phyloP scores from a whole-genome alignment of 1,284 basidiomycete species.

The Pholiota adiposa region DNA sequence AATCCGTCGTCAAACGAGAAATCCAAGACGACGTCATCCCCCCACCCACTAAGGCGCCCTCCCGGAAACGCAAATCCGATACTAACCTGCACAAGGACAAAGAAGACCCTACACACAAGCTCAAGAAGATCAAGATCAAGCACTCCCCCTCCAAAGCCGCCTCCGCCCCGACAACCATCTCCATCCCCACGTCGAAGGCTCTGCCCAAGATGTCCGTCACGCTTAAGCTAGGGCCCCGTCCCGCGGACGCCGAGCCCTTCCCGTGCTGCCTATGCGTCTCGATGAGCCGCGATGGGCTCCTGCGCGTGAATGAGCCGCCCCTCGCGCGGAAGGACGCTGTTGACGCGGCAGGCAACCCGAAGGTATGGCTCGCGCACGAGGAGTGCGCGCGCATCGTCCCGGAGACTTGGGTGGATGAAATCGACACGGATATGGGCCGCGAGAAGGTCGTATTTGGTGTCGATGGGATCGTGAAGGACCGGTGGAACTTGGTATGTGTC shows the following conservation, averaged over 20 bases:
- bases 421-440: constrained; percentile 42
- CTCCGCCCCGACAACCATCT: constrained; percentile 14
- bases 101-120: constrained; percentile 27
- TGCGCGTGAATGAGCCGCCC: constrained; percentile 74
- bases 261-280: constrained; percentile 87
- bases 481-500: constrained; percentile 84
- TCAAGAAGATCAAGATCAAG: constrained; percentile 44
- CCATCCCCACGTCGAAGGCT: constrained; percentile 18
- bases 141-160: constrained; percentile 28
- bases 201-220: constrained; percentile 52
- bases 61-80: constrained; percentile 42
- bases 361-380: constrained; percentile 73
- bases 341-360: constrained; percentile 47
- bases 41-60: constrained; percentile 18
- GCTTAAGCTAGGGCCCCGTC: constrained; percentile 64
- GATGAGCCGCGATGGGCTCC: constrained; percentile 54
- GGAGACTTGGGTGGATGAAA: constrained; percentile 84
- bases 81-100: constrained; percentile 6
- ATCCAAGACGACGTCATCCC: background rate
- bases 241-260: constrained; percentile 58
- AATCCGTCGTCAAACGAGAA: constrained; percentile 17
- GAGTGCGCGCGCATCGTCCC: constrained; percentile 80
- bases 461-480: constrained; percentile 83
- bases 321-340: constrained; percentile 52
- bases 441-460: constrained; percentile 78